Base-by-base conservation (phyloP, 1,139 yeast species). In the Zygoascus sp. region DNA sequence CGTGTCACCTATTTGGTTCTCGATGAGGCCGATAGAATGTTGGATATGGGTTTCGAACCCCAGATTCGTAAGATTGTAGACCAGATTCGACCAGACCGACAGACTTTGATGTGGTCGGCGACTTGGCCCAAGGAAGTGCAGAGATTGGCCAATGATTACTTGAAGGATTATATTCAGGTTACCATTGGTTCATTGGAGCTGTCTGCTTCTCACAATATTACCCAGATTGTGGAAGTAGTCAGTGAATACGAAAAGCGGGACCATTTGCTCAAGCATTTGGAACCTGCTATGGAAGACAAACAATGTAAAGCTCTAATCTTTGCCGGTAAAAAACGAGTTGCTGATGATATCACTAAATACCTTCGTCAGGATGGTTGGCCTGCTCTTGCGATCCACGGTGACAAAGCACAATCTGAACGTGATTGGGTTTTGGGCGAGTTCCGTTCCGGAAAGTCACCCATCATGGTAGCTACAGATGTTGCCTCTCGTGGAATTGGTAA, bases 401-500 rank as follows among this genome's bases (percentile, higher is more conserved):
- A 94, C 72, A 92, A 92, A 72, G 89, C 85, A 62, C 98, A 92
- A 75, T 80, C 82, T 66, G 98, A 92, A 73, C 90, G 98, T 77
- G 98, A 92, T 72, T 92, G 97, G 97, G 98, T 92, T 58, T 76
- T 92, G 70, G 77, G 75, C 58, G 96, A 92, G 72, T 92, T 92
- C 76, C 86, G 84, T 77, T 67, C 80, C 52, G 97, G 97, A 59
- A 84, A 83, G 67, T 81, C 95, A 49, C 96, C 97, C 57, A 84
- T 92, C 64, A 89, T 92, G 97, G 96, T 90, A 67, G 98, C 98
- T 55, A 92, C 98, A 58, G 98, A 92, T 72, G 98, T 92, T 69
- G 98, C 98, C 53, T 96, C 98, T 58, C 88, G 98, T 80, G 98
- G 98, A 81, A 90, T 92, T 77, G 98, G 96, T 89, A 88, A 74